These are phyloP conservation scores for Abrus pulchellus DNA, from an alignment of 306 rosid genomes.

Conservation along the genomic window DNA sequence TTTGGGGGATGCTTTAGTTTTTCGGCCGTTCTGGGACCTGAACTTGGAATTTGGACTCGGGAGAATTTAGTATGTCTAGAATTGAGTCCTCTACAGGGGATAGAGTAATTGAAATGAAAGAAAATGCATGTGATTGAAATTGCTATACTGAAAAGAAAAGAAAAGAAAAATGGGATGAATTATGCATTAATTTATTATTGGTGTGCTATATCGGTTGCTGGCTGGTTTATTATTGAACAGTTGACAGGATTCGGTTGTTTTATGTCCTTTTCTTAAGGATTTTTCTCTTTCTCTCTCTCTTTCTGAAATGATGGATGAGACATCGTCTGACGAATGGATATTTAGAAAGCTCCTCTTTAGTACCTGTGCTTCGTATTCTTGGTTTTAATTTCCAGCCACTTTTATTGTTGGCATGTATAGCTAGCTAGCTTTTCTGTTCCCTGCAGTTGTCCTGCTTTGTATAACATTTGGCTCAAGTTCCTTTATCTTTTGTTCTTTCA, in stretches of 20 bases:
- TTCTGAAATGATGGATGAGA: background rate
- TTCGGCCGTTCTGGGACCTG: constrained; percentile 6
- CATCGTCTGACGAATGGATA: constrained; percentile 19
- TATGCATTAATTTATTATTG: background rate
- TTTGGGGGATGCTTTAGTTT: constrained; percentile 14
- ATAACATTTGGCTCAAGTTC: constrained; percentile 32
- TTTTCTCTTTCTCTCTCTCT: background rate
- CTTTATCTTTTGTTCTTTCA: constrained; percentile 55
- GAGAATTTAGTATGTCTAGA: background rate
- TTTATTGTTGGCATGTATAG: constrained; percentile 27
- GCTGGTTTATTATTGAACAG: constrained; percentile 3
- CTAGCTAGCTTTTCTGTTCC: constrained; percentile 5
- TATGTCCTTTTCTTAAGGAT: constrained; percentile 7
- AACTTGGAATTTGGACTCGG: background rate
- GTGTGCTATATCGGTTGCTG: background rate
- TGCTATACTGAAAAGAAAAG: background rate
- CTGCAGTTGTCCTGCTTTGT: constrained; percentile 20
- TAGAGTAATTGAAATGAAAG: background rate
- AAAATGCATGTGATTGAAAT: background rate
- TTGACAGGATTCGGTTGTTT: constrained; percentile 23
- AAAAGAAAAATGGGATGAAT: background rate
- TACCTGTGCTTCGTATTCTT: background rate
- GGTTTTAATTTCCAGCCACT: background rate
- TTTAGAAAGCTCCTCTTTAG: constrained; percentile 7
- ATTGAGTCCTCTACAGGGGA: background rate